Conservation (phyloP, 352 stramenopile species). For the Phytophthora tubulina region DNA sequence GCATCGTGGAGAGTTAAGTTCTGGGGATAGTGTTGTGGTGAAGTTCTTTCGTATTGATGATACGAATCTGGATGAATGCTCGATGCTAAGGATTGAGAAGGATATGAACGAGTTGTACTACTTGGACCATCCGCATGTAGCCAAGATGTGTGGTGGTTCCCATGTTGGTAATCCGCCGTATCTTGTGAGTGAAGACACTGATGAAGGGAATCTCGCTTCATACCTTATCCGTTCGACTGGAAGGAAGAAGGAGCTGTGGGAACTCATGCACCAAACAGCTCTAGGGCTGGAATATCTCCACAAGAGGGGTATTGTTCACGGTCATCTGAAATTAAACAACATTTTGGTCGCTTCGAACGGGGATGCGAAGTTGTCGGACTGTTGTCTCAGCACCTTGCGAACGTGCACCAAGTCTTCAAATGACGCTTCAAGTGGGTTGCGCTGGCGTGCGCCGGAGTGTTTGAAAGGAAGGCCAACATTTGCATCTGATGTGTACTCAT, state of each 20-base stretch:
- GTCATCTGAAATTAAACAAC: constrained; percentile 43
- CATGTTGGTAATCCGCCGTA: constrained; percentile 10
- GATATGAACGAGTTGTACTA: constrained; percentile 12
- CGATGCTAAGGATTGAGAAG: neutral
- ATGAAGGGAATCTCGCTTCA: neutral
- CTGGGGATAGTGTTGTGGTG: neutral
- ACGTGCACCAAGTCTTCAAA: neutral
- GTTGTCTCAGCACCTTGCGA: constrained; percentile 22
- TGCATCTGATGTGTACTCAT: constrained; percentile 38
- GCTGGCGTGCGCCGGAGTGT: constrained; percentile 7
- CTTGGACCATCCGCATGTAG: constrained; percentile 15
- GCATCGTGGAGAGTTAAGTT: neutral
- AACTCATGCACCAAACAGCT: constrained; percentile 18
- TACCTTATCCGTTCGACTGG: constrained; percentile 2
- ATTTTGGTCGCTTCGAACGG: constrained; percentile 27
- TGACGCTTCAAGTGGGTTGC: constrained; percentile 8
- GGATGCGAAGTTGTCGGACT: constrained; percentile 37
- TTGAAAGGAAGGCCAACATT: constrained; percentile 5
- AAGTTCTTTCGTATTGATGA: constrained; percentile 6
- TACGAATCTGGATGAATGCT: neutral
- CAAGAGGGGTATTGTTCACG: constrained; percentile 31
- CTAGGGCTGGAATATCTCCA: constrained; percentile 39
- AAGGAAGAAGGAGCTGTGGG: constrained; percentile 5
- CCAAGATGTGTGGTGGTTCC: constrained; percentile 16
- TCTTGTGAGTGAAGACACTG: constrained; percentile 18